phyloP scores from a whole-genome alignment of 805 yeast genomes.

The Candida insectorum region DNA sequence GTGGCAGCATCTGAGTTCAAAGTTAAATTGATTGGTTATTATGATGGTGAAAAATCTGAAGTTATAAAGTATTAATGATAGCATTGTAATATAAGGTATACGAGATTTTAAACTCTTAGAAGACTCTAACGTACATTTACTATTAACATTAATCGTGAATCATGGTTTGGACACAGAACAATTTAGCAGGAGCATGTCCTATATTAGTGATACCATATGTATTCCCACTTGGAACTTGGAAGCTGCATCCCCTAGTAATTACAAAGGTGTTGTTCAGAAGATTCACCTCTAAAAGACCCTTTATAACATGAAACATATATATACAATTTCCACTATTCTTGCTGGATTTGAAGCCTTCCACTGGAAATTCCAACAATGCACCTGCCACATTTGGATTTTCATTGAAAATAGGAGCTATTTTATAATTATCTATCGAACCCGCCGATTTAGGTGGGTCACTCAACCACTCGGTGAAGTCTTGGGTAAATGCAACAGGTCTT shows the following conservation, averaged over 20 bases:
- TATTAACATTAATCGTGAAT: background rate
- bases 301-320: constrained; percentile 70
- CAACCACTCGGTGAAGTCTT: constrained; percentile 46
- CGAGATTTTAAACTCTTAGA: too few relatives aligned
- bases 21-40: constrained; percentile 75
- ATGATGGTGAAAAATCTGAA: constrained; percentile 55
- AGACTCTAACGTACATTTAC: too few relatives aligned
- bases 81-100: too few relatives aligned
- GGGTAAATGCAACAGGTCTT: constrained; percentile 62
- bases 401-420: constrained; percentile 62
- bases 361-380: constrained; percentile 68
- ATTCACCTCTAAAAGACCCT: constrained; percentile 68
- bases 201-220: constrained; percentile 65
- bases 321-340: constrained; percentile 63
- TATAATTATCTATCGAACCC: constrained; percentile 42
- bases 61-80: constrained; percentile 18
- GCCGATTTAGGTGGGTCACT: constrained; percentile 28
- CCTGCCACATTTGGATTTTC: constrained; percentile 62
- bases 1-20: constrained; percentile 90
- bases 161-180: constrained; percentile 68
- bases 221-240: constrained; percentile 78
- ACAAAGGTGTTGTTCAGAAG: constrained; percentile 56
- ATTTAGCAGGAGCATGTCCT: constrained; percentile 52
- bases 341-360: constrained; percentile 55
- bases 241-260: constrained; percentile 69